Conservation (phyloP, 352 stramenopile species). For the Pythium myriotylum region DNA sequence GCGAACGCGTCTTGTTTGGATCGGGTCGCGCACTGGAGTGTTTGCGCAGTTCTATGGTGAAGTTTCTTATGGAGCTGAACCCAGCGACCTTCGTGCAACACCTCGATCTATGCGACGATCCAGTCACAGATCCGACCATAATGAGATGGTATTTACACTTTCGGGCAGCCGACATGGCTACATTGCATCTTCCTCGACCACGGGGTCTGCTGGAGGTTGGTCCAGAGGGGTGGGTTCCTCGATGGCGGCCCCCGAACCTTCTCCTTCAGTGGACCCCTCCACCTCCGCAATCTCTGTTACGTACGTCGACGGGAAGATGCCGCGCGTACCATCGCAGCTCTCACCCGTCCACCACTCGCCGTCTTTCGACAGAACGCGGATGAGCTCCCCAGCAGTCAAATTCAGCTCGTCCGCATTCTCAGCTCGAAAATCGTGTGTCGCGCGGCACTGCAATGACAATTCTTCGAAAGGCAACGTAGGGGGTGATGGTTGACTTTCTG, state of each 20-base stretch:
- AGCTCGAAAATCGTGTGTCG: slow-evolving; percentile 40
- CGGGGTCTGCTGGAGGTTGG: neutral
- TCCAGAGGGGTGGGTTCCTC: no score
- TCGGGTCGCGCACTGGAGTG: slow-evolving; percentile 10
- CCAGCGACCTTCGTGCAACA: slow-evolving; percentile 20
- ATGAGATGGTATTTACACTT: neutral
- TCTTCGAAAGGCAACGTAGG: neutral
- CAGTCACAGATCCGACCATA: slow-evolving; percentile 20
- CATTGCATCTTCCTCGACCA: slow-evolving; percentile 9
- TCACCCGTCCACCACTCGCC: slow-evolving; percentile 69
- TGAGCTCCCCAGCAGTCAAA: slow-evolving; percentile 49
- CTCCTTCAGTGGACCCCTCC: no score
- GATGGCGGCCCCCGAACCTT: no score
- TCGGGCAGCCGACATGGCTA: slow-evolving; percentile 21
- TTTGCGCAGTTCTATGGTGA: slow-evolving; percentile 31
- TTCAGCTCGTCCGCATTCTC: slow-evolving; percentile 58
- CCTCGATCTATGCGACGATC: neutral
- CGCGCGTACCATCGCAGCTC: slow-evolving; percentile 56
- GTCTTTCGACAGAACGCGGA: slow-evolving; percentile 53
- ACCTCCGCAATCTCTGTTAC: slow-evolving; percentile 28
- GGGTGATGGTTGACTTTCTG: slow-evolving; percentile 3
- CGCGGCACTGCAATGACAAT: slow-evolving; percentile 29
- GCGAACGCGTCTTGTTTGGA: slow-evolving; percentile 6
- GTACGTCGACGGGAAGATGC: slow-evolving; percentile 61
- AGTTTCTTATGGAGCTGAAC: slow-evolving; percentile 8